Evolutionary conservation across 1,284 basidiomycete genomes (phyloP), one percentile per base, ranked within the genome.

Genomic region (Marasmius sp.): DNA sequence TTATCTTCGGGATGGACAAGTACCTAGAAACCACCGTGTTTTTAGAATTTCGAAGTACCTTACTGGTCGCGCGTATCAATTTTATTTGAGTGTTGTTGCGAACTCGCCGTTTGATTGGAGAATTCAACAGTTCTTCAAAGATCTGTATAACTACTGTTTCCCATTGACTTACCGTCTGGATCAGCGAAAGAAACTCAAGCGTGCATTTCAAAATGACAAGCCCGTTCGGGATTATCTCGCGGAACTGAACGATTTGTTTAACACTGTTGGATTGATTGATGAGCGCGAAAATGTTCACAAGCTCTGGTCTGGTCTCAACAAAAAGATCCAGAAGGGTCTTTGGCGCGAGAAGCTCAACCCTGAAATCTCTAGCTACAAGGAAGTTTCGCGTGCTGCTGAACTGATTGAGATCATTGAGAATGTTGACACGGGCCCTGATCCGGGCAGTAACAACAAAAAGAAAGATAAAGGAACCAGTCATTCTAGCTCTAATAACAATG

Each of bases 41-140:
- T 71, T 71, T 45, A 64, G 72, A 3, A 7, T 75, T 0, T 71
- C 70, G 0, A 67, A 71, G 33, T 76, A 65, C 65, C 59, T 82
- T 2, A 73, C 57, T 0, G 77, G 72, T 0, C 70, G 70, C n/a
- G 79, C 78, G 0, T 74, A 77, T 59, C 67, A 74, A 16, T 82
- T 77, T 60, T 84, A 77, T 57, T 68, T 75, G 0, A 69, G 65
- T 3, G 68, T 74, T 20, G 77, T 79, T 0, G 64, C 75, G 0
- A 47, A 63, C 0, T 67, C 71, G 0, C 65, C 70, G 0, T 50
- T 66, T 14, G 58, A 69, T n/a, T 74, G 71, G 70, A 51, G 52
- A 0, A 37, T 70, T 0, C 20, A 45, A 8, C 61, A 69, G 0
- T 73, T 74, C 61, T 73, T 73, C n/a, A 20, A 60, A 0, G 70